These are phyloP conservation scores for Yamadazyma trypodendri DNA, from an alignment of 1,139 yeast genomes.

Conservation along the genomic window DNA sequence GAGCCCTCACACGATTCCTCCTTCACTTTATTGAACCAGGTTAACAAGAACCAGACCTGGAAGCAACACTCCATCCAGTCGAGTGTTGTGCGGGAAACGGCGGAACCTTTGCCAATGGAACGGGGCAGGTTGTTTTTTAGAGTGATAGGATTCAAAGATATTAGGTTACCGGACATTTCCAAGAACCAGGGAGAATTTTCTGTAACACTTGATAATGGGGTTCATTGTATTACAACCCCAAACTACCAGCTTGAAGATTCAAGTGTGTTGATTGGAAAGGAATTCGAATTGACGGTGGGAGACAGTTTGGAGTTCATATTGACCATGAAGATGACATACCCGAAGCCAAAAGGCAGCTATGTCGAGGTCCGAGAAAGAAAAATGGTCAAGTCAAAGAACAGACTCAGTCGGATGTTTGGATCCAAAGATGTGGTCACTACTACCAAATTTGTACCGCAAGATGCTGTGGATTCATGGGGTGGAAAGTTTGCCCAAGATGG, in stretches of 20 bases:
- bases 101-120: slow-evolving; percentile 38
- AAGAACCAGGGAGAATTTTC: slow-evolving; percentile 63
- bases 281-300: slow-evolving; percentile 78
- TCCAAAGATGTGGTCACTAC: slow-evolving; percentile 49
- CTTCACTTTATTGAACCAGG: slow-evolving; percentile 13
- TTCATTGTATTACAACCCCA: slow-evolving; percentile 80
- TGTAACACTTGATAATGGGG: slow-evolving; percentile 82
- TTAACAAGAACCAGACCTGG: slow-evolving; percentile 11
- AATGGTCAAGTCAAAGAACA: slow-evolving; percentile 46
- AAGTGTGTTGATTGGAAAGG: slow-evolving; percentile 61
- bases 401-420: slow-evolving; percentile 48
- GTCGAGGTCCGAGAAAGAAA: slow-evolving; percentile 59
- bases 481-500: slow-evolving; percentile 76
- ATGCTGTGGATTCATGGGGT: slow-evolving; percentile 55
- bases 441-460: slow-evolving; percentile 55
- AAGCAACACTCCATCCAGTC: slow-evolving; percentile 17
- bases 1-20: slow-evolving; percentile 19
- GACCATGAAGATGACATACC: slow-evolving; percentile 68
- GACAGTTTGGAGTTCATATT: slow-evolving; percentile 66
- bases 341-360: slow-evolving; percentile 51
- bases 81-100: slow-evolving; percentile 17
- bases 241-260: slow-evolving; percentile 45
- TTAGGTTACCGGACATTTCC: slow-evolving; percentile 57
- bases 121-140: slow-evolving; percentile 74
- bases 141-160: slow-evolving; percentile 56